Conservation (phyloP, 352 stramenopile genomes). For the Halophytophthora batemanensis region DNA sequence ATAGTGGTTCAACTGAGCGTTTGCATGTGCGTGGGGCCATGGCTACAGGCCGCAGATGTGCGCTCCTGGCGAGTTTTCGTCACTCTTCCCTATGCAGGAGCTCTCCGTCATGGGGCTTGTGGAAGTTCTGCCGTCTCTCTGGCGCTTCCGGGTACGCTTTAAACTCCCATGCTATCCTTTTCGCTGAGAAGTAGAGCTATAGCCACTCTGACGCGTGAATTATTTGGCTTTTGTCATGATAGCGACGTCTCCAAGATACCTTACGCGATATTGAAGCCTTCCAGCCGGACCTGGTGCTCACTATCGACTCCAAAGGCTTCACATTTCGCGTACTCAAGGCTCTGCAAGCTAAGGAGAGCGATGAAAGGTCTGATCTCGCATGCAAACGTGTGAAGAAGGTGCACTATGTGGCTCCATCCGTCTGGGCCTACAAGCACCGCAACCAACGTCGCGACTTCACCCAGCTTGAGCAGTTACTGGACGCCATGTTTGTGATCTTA, state of each 20-base stretch:
- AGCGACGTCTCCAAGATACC: conserved; percentile 52
- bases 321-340: conserved; percentile 55
- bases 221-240: conserved; percentile 1
- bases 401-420: conserved; percentile 77
- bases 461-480: conserved; percentile 37
- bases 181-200: background rate
- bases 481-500: conserved; percentile 70
- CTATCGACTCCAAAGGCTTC: conserved; percentile 82
- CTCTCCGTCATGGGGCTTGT: conserved; percentile 75
- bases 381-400: conserved; percentile 34
- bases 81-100: conserved; percentile 70
- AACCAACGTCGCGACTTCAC: conserved; percentile 24
- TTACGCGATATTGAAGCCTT: conserved; percentile 47
- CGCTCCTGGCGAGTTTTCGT: conserved; percentile 38
- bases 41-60: conserved; percentile 46
- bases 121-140: conserved; percentile 61
- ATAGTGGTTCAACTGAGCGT: no score
- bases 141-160: conserved; percentile 35
- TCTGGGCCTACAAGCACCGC: conserved; percentile 72
- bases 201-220: background rate
- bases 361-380: background rate
- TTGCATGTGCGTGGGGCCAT: conserved; percentile 3
- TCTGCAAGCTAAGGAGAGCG: conserved; percentile 21
- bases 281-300: conserved; percentile 60
- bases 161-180: background rate